Evolutionary conservation across 148 eudicot species (phyloP), one percentile per base, ranked within the genome.

Genomic region (Persicaria tinctoria): DNA sequence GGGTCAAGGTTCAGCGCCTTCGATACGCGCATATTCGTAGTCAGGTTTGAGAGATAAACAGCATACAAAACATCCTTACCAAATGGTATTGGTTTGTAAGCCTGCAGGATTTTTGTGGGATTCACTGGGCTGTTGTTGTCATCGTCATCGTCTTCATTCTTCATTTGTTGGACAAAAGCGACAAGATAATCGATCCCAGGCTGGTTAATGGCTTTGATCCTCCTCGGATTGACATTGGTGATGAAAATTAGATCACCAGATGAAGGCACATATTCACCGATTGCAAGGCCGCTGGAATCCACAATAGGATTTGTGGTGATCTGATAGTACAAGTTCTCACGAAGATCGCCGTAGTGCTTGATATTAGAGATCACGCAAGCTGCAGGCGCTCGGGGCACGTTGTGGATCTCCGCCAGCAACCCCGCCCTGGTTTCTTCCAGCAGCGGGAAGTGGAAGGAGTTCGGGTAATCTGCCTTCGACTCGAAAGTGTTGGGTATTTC

Each of bases 371-470:
- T 50, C 73, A 84, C 78, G 48, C 83, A 73, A 4, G 81, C 23
- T 20, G 23, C 75, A 8, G 87, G 82, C 8, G 88, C 76, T 1
- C 51, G 73, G 7, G 76, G 70, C 20, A 84, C 46, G 3, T 73
- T 74, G 18, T 72, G 71, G 41, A 91, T 20, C n/a, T 72, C 86
- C 0, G 97, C 86, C 69, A 56, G 74, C 79, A 91, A 70, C 73
- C 83, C 82, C 32, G 92, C 88, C 14, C 76, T 90, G 8, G 91
- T 87, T 81, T 91, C 97, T 74, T 87, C 91, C 2, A 85, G 23
- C 41, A 91, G 88, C 4, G 93, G 93, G 14, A 27, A 2, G 48
- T 78, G 68, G 56, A 87, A 91, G 4, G 89, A 79, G 5, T 46
- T 68, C 57, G 74, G 46, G 73, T 87, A 87, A 8, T 78, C 71